Base-by-base conservation (phyloP, 1,284 basidiomycete species). In the Blastosporella zonata region DNA sequence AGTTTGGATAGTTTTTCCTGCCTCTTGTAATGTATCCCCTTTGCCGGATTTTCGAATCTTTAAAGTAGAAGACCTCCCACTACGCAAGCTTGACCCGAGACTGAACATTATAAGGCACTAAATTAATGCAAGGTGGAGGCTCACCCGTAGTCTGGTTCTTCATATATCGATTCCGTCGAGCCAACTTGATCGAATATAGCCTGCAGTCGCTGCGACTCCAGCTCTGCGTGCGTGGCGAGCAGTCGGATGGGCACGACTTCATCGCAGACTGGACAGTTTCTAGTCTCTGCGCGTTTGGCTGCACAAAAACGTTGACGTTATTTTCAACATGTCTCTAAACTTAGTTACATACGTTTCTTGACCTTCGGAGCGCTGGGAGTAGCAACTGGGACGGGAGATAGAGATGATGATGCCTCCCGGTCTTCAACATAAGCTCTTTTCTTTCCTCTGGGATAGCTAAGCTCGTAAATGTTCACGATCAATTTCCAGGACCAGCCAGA, bases 231-330 rank as follows among this genome's bases (percentile, higher is more conserved):
- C 46, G 70, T 71, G 2, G 69, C 71, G 12, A 90, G 69, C 10
- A 90, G 71, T 12, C 87, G 79, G 15, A 88, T 58, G 6, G 87
- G 87, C 38, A 90, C 84, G 23, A 64, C 63, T 60, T 90, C 87
- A 17, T 75, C 67, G 62, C 87, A 90, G 31, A 84, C 77, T 0
- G 87, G 88, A 60, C 87, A 90, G 47, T 71, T 70, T 50, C 81
- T 73, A 1, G 83, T 89, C 61, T 88, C 85, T 10, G 83, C 87
- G 37, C 82, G 79, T 66, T 81, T 87, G 3, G 74, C 84, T 86
- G 42, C 13, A 40, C 29, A 23, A 37, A 27, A 12, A 33, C 15
- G 27, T 48, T 43, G 44, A 37, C 18, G 39, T 40, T 25, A 42
- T 34, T 38, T n/a, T 9, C 15, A 34, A 34, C 38, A 38, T 33